These are phyloP conservation scores for Schoenoplectus triqueter DNA, from an alignment of 202 grass and related monocot genomes.

Conservation along the genomic window DNA sequence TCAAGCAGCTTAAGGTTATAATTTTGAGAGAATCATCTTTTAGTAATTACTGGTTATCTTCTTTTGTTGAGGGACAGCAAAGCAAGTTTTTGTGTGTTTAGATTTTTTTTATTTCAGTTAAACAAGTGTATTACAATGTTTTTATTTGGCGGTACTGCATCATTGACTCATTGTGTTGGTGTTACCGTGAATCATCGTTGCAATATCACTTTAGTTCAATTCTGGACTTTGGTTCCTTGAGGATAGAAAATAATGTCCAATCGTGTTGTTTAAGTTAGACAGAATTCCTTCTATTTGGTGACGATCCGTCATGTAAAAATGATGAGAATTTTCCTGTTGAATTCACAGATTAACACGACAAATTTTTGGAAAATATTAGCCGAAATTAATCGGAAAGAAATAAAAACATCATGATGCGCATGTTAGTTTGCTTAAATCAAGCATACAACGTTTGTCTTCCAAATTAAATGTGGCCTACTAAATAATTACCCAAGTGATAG, in stretches of 20 bases:
- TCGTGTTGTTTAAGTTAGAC: not conserved
- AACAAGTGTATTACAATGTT: slow-evolving; percentile 2
- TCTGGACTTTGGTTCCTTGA: not conserved
- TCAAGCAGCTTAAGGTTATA: slow-evolving; percentile 18
- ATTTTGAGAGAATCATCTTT: slow-evolving; percentile 10
- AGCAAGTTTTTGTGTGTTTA: slow-evolving; percentile 20
- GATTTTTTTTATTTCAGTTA: not conserved
- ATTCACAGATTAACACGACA: not conserved
- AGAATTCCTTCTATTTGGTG: not conserved
- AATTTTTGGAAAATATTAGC: not conserved
- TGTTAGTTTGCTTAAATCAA: not conserved
- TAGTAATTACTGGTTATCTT: slow-evolving; percentile 5
- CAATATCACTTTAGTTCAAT: not conserved
- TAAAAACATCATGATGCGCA: not conserved
- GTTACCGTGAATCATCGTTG: not conserved
- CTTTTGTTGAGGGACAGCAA: slow-evolving; percentile 3
- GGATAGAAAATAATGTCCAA: not conserved
- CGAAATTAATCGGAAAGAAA: not conserved
- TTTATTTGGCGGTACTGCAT: not conserved
- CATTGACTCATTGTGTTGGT: not conserved
- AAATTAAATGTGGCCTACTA: too few relatives aligned
- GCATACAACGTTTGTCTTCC: not conserved
- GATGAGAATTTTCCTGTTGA: not conserved
- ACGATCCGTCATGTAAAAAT: not conserved
- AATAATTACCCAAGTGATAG: too few relatives aligned